Evolutionary conservation across 345 rosid genomes (phyloP), one percentile per base, ranked within the genome.

Genomic region (Limnanthes douglasii): DNA sequence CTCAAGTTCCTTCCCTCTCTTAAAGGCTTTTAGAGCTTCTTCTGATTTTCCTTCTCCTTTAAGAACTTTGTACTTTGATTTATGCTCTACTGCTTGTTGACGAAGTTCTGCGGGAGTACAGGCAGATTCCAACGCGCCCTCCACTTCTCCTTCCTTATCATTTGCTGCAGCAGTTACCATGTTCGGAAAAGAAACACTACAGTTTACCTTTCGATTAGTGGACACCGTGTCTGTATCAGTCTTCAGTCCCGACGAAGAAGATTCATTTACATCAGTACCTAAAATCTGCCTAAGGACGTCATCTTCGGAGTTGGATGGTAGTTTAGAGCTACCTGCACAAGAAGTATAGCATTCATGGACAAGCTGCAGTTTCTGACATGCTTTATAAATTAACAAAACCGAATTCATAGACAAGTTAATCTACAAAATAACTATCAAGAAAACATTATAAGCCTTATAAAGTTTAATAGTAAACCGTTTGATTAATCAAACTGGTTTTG

Each of bases 1-100:
- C 66, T 90, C 98, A 19, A 90, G 86, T 39, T 80, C 93, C 62
- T 80, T 90, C 21, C 94, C 96, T 53, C 93, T 78, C 65, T 80
- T 90, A 46, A 70, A 90, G 14, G 96, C 85, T 57, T 54, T 77
- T 20, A 84, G 28, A 40, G 96, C 98, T 62, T 90, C 94, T 31
- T 72, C 88, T 5, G 80, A 59, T 49, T 84, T 84, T 38, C 93
- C 93, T 55, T 75, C 64, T 35, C 72, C 75, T 70, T 75, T 90
- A 16, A 90, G 74, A 45, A 51, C 44, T 58, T 57, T 90, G 35
- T 77, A 69, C 61, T 55, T 75, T 54, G 53, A 70, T 50, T 75
- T 84, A 50, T 80, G 94, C 39, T 84, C 80, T 21, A 64, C 37
- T 11, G 98, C 96, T 41, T 46, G 77, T 39, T 61, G 73, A 11